Base-by-base conservation (phyloP, 805 yeast species). In the Saturnispora dispora region DNA sequence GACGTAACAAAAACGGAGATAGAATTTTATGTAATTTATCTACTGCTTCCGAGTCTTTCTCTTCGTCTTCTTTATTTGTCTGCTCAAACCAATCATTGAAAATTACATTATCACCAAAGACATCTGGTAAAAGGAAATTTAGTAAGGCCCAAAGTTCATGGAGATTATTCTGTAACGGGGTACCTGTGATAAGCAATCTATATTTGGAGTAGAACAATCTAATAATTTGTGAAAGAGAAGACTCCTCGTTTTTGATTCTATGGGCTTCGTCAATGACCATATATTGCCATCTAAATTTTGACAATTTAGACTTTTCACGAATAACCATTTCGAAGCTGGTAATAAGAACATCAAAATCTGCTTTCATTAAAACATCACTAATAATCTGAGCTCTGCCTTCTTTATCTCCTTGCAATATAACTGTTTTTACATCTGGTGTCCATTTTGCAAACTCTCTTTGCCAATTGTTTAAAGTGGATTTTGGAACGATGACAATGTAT, bases 211-310 rank as follows among this genome's bases (percentile, higher is more conserved):
- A 80, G 61, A 85, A 83, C 69, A 83, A 73, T 60, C 93, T 71
- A 46, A 85, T 79, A 48, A 85, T 85, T 60, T 85, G 91, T 0
- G 89, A 82, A 45, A 85, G 67, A 64, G 82, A 66, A 2, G 84
- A 77, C 60, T 82, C 85, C 60, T 85, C 93, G 63, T 85, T 85
- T 60, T 85, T 85, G 57, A 85, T 81, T 69, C 93, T 73, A 63
- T 85, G 95, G 3, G 91, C 93, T 67, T 85, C 95, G 66, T 85
- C 95, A 55, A 85, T 82, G 20, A 85, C 73, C 47, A 85, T 81
- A 62, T 85, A 85, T 61, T 82, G 80, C 91, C 93, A 85, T 53
- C 74, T 75, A 57, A 85, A 77, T 61, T 84, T 85, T 52, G 66
- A 75, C 60, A 85, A 76, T 1, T 80, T 67, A 0, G 88, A 67